Percentiles rank a stretch among this genome's conserved stretches.
Conservation (phyloP, 2,329 filamentous ascomycete species). For the Xylariaceae sp. region DNA sequence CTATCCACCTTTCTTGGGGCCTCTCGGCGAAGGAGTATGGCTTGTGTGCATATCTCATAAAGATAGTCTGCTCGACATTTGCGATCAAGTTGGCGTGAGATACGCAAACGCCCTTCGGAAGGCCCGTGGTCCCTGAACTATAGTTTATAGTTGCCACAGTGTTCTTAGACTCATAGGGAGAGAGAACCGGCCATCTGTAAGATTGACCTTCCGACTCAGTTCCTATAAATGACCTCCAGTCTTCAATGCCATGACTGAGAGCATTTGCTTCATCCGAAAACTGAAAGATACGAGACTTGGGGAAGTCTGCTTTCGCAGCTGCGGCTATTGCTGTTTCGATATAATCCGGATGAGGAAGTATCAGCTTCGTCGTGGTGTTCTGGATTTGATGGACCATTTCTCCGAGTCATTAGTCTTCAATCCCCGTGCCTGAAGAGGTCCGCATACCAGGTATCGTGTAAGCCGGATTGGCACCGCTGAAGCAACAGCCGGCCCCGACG, state of each 20-base stretch:
- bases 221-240: conserved; percentile 1
- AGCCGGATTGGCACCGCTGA: no score
- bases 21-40: background rate
- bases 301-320: background rate
- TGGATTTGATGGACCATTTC: background rate
- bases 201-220: background rate
- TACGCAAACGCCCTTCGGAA: background rate
- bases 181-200: background rate
- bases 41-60: background rate
- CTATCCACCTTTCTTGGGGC: background rate
- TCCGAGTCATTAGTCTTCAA: background rate
- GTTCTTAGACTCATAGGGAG: background rate
- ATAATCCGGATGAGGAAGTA: background rate
- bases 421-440: no score
- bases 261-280: background rate
- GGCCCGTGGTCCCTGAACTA: conserved; percentile 1
- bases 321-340: background rate
- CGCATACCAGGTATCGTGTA: no score
- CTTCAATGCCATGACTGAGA: background rate
- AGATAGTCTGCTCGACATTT: background rate
- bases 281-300: no score
- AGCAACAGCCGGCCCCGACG: no score
- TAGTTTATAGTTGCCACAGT: conserved; percentile 1
- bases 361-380: conserved; percentile 1
- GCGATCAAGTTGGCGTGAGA: conserved; percentile 1